Base-by-base conservation (phyloP, 768 basidiomycete species). In the Termitomyces titanicus region DNA sequence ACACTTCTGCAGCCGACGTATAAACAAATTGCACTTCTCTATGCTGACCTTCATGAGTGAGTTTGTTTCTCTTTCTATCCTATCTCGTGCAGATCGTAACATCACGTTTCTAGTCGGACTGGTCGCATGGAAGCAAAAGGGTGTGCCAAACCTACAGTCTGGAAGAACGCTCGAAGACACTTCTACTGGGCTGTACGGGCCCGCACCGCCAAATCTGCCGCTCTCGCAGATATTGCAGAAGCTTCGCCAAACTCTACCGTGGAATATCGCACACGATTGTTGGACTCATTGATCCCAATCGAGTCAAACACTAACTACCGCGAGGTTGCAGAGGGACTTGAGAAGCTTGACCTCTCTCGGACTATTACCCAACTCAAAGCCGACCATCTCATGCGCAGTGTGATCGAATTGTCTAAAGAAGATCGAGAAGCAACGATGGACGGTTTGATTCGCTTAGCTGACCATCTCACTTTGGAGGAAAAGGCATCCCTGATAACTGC, bases 51-150 rank as follows among this genome's bases (percentile, higher is more conserved):
- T 59, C 97, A 96, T 66, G 94, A 97, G 92, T 94, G 70, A 67
- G 92, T 78, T 40, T 33, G 53, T 22, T 37, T 47, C 47, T 25
- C 25, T 12, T 49, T 44, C 18, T 57, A 39, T 31, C 57, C 37
- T 34, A 51, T 33, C 60, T 64, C 42, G 55, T 51, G 18, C n/a
- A 17, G 5, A 53, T 37, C 5, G 20, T 18, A 53, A 47, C 24
- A 13, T 13, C 37, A 38, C 58, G n/a, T 40, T 53, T 55, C 54
- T 65, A 96, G 94, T 72, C 92, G 95, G 46, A 81, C 84, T 43
- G 94, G 94, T 46, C 92, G 95, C 45, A 96, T 97, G 94, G 92
- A 97, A 72, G 95, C 95, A 25, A 98, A 98, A 74, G 94, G 92
- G 17, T 95, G 95, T 61, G 95, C 95, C 8, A 88, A 87, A 58